Evolutionary conservation across 768 basidiomycete species (phyloP), one percentile per base, ranked within the genome.

Genomic region (Boletus patriciae): DNA sequence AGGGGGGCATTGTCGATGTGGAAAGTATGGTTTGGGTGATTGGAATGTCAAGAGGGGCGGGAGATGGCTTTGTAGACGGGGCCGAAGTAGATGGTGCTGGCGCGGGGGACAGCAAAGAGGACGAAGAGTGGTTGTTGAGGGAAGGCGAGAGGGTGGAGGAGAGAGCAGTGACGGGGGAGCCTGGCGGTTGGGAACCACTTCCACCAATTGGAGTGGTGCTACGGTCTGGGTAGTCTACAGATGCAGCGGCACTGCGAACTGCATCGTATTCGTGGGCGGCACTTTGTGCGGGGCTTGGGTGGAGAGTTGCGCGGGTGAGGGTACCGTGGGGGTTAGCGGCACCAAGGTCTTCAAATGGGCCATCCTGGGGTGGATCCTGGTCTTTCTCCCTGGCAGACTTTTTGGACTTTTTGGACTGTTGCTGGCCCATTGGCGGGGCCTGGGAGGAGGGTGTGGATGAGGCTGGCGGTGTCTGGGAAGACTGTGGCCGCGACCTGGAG

Each of bases 1-100:
- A 71, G 16, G 70, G 65, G 10, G 78, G 75, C 59, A 81, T 74
- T 27, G 78, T 71, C 60, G 90, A 86, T 51, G 82, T 76, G 54
- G 93, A 84, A 54, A 97, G 85, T 62, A 98, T 97, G 36, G 94
- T 93, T 50, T 87, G 87, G 0, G 90, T 85, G 23, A 82, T 78
- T 23, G 92, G 88, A 62, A 91, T 89, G 70, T 94, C 91, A 54
- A 92, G 79, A 6, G 90, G 83, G 12, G 80, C 63, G 15, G 73
- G 84, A 5, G 74, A 70, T 1, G 86, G 79, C 53, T 73, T 82
- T 41, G 65, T 62, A 18, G 47, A 36, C 15, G 63, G 61, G 3
- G 55, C 50, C n/a, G 65, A 61, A 38, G 46, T 23, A 46, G 59
- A 58, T 37, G 58, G 41, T 21, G 54, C 50, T 23, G 58, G 48